Conservation (phyloP, 257 asterid species). For the Solanum chmielewskii region DNA sequence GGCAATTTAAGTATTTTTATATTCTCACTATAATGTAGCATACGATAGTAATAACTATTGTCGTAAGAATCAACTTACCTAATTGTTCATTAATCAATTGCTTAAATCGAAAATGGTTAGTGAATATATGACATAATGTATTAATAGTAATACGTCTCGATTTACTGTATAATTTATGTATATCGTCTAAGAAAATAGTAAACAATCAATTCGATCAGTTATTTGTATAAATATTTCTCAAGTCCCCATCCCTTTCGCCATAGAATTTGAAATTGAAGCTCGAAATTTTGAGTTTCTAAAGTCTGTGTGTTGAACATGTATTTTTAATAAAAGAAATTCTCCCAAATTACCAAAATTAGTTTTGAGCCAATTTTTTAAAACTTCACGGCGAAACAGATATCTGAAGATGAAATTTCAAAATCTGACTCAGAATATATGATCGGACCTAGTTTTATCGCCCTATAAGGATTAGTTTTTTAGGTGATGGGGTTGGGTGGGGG, state of each 20-base stretch:
- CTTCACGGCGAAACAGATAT: too few relatives aligned
- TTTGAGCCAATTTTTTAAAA: too few relatives aligned
- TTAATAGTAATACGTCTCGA: too few relatives aligned
- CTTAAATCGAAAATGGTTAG: neutral
- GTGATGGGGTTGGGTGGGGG: neutral
- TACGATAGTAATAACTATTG: neutral
- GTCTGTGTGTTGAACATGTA: too few relatives aligned
- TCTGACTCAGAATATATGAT: neutral
- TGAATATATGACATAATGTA: neutral
- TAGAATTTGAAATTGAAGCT: neutral
- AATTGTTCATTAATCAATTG: neutral
- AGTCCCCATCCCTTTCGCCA: neutral
- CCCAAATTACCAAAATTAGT: too few relatives aligned
- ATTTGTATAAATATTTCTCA: neutral
- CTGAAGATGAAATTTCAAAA: neutral
- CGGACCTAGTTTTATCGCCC: neutral
- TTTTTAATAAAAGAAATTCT: too few relatives aligned
- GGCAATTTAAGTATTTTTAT: neutral
- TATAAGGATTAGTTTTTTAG: neutral
- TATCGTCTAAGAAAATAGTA: too few relatives aligned
- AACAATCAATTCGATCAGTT: too few relatives aligned
- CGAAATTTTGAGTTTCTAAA: neutral
- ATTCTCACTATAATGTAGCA: neutral
- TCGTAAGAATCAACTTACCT: neutral
- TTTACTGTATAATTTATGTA: too few relatives aligned